Conservation (phyloP, 306 rosid species). For the Prunus mume region DNA sequence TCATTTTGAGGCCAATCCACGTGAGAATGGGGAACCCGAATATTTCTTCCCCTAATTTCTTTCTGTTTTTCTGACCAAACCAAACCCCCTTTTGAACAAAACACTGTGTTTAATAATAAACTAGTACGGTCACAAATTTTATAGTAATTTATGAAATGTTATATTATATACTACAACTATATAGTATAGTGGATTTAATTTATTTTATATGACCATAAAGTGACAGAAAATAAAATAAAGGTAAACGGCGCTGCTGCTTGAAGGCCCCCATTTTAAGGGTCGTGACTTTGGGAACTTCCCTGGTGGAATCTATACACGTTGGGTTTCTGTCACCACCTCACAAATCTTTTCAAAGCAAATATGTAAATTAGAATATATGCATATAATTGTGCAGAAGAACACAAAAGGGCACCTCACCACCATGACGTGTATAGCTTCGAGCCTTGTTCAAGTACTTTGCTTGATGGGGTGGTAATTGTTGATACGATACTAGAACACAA, state of each 20-base stretch:
- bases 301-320: slow-evolving; percentile 54
- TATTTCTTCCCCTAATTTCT: background rate
- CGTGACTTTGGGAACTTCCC: slow-evolving; percentile 57
- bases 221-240: slow-evolving; percentile 36
- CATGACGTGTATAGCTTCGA: background rate
- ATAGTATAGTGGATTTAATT: background rate
- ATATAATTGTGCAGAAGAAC: background rate
- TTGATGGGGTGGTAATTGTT: background rate
- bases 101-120: background rate
- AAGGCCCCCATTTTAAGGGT: slow-evolving; percentile 57
- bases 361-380: background rate
- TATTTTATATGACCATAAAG: slow-evolving; percentile 30
- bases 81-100: slow-evolving; percentile 14
- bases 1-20: slow-evolving; percentile 77
- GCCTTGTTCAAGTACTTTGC: background rate
- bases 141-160: background rate
- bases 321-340: slow-evolving; percentile 32
- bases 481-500: background rate
- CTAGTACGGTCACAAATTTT: background rate
- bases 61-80: slow-evolving; percentile 26
- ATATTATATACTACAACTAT: slow-evolving; percentile 26
- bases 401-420: background rate
- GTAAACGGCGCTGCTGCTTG: slow-evolving; percentile 55
- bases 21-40: slow-evolving; percentile 62
- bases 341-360: background rate